These are phyloP conservation scores for Nematodospora anomalae DNA, from an alignment of 1,139 yeast species.

Conservation along the genomic window DNA sequence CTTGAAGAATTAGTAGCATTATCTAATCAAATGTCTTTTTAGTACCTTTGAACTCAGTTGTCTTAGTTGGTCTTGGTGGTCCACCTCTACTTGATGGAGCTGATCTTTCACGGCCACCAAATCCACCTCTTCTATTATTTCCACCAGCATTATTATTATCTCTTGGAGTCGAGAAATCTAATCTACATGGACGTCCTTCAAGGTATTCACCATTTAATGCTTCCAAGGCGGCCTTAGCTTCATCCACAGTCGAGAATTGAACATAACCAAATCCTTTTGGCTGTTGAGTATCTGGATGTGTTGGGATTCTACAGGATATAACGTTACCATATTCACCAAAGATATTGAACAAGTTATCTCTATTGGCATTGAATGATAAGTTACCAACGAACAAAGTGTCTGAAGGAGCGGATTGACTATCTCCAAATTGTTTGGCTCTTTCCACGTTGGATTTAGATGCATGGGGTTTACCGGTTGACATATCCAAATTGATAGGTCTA, in stretches of 20 bases:
- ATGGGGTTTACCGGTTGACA: conserved; percentile 83
- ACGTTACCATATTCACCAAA: conserved; percentile 81
- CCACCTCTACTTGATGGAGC: conserved; percentile 41
- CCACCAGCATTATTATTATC: conserved; percentile 44
- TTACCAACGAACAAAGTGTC: conserved; percentile 96
- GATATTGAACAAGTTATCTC: conserved; percentile 69
- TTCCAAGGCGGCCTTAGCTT: conserved; percentile 86
- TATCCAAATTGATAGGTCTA: conserved; percentile 90
- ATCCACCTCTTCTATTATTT: conserved; percentile 31
- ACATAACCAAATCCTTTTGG: conserved; percentile 99
- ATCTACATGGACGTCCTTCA: conserved; percentile 91
- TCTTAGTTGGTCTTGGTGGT: conserved; percentile 50
- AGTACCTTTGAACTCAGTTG: conserved; percentile 68
- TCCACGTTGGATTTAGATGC: conserved; percentile 52
- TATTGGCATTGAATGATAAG: conserved; percentile 84
- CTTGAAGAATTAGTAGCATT: no score
- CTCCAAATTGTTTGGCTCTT: conserved; percentile 89
- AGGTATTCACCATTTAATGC: conserved; percentile 86
- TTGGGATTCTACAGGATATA: conserved; percentile 89
- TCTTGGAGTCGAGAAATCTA: conserved; percentile 93
- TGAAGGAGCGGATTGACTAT: conserved; percentile 85
- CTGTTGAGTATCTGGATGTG: conserved; percentile 97
- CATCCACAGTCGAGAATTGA: conserved; percentile 82
- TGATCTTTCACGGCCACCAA: conserved; percentile 46
- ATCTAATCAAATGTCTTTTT: conserved; percentile 74